Base-by-base conservation (phyloP, 441 rosid species). In the Populus tomentosa region DNA sequence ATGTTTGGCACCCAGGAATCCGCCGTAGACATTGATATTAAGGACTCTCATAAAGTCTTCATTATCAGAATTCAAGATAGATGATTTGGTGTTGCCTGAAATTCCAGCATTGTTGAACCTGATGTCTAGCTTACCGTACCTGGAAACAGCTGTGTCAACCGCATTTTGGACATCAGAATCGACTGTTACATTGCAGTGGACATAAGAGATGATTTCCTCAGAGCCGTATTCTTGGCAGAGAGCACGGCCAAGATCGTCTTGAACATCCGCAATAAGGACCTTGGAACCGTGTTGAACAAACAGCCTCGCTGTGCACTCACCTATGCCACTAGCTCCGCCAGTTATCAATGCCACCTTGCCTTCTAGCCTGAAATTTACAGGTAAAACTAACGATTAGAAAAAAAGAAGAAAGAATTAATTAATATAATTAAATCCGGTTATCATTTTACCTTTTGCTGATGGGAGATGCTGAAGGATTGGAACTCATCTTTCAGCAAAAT, bases 291-390 rank as follows among this genome's bases (percentile, higher is more conserved):
- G 81, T 62, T 35, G 20, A 18, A 82, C 69, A 46, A 86, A 86
- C 2, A 82, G 76, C 68, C 78, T 85, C 0, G 77, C 86, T 0
- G 86, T 81, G 67, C 62, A n/a, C 63, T 20, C 87, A 7, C 92
- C 90, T 1, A 89, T 70, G 30, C 80, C 89, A 59, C 88, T 83
- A 0, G 89, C 89, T 7, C 90, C 88, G 2, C 92, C 90, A 0
- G 89, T 89, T 10, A 89, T 82, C 68, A 87, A 0, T 0, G 89
- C 90, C 26, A 89, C 90, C 46, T 86, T 85, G 33, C 88, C 87
- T 63, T 82, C 81, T n/a, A 87, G 81, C 76, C 87, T 86, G 74
- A 13, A 64, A 66, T n/a, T 18, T 3, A 53, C 7, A 16, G 61
- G 21, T 16, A 53, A 53, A 0, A 5, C n/a, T 53, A 53, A 16